Evolutionary conservation across 176 grass and related monocot species (phyloP).

Genomic region (Zizania latifolia): DNA sequence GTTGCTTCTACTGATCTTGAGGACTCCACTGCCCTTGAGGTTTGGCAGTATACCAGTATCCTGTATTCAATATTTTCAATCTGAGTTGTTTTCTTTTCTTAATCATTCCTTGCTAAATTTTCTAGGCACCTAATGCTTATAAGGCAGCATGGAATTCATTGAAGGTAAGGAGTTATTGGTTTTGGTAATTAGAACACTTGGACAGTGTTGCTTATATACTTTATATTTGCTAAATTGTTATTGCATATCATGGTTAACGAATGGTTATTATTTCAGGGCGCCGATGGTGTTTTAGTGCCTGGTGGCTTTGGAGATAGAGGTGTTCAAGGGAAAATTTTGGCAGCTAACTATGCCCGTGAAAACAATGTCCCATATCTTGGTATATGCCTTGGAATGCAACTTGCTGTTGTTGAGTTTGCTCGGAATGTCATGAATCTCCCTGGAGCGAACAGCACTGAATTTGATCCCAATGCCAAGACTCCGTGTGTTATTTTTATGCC

Average conservation of each 20-base stretch:
- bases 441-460: slow-evolving; percentile 65
- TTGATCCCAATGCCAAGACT: slow-evolving; percentile 43
- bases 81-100: slow-evolving; percentile 10
- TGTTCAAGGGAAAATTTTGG: slow-evolving; percentile 75
- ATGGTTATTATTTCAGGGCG: slow-evolving; percentile 43
- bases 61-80: not conserved
- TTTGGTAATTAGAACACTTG: not conserved
- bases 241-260: slow-evolving; percentile 13
- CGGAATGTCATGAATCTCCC: slow-evolving; percentile 53
- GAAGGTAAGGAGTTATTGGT: slow-evolving; percentile 30
- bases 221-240: not conserved
- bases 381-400: slow-evolving; percentile 87
- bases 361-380: slow-evolving; percentile 69
- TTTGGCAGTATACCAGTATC: not conserved
- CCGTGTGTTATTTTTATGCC: slow-evolving; percentile 82
- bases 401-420: slow-evolving; percentile 77
- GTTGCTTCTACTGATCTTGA: slow-evolving; percentile 45
- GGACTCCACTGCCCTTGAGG: slow-evolving; percentile 28
- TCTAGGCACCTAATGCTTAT: slow-evolving; percentile 54
- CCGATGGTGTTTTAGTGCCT: slow-evolving; percentile 73
- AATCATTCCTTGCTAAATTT: slow-evolving; percentile 7
- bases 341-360: slow-evolving; percentile 75
- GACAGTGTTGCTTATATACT: not conserved
- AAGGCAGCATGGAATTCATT: slow-evolving; percentile 51
- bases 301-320: slow-evolving; percentile 87